Percentiles rank a stretch among this genome's conserved stretches.
phyloP scores from a whole-genome alignment of 163 green algal species.

The Scenedesmus sp. region DNA sequence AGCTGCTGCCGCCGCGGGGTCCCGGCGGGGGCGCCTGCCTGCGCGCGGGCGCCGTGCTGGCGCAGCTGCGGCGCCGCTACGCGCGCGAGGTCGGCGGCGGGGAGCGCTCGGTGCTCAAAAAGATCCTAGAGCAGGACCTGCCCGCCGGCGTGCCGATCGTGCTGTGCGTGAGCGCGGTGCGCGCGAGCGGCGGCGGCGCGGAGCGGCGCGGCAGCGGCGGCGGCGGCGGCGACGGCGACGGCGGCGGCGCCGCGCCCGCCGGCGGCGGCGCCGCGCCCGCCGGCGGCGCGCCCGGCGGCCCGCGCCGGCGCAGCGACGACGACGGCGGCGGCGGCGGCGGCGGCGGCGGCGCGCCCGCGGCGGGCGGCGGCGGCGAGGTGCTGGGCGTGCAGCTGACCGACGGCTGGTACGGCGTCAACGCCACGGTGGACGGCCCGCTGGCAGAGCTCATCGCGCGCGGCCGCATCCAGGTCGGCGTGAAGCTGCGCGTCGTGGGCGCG shows the following conservation, averaged over 20 bases:
- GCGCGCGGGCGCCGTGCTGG: slow-evolving; percentile 28
- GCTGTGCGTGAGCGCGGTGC: slow-evolving; percentile 38
- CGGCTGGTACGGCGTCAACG: slow-evolving; percentile 46
- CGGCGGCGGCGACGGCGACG: background rate
- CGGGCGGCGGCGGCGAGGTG: background rate
- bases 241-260: background rate
- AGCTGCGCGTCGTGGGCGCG: slow-evolving; percentile 70
- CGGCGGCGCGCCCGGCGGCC: background rate
- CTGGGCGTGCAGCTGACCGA: slow-evolving; percentile 46
- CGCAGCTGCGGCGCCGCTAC: slow-evolving; percentile 49
- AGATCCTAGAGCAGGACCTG: slow-evolving; percentile 46
- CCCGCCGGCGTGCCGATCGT: slow-evolving; percentile 31
- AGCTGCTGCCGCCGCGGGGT: slow-evolving; percentile 25
- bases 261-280: background rate
- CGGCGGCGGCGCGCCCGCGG: background rate
- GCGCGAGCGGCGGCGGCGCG: background rate
- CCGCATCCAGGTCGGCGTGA: slow-evolving; percentile 57
- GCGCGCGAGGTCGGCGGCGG: slow-evolving; percentile 21
- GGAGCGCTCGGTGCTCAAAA: slow-evolving; percentile 41
- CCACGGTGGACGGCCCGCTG: slow-evolving; percentile 31
- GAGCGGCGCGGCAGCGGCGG: background rate
- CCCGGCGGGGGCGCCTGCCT: no score
- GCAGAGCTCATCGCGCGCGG: slow-evolving; percentile 24
- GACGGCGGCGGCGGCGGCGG: background rate
- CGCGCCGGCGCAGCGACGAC: background rate